Base-by-base conservation (phyloP, 176 grass and related monocot genomes). In the Guadua angustifolia region DNA sequence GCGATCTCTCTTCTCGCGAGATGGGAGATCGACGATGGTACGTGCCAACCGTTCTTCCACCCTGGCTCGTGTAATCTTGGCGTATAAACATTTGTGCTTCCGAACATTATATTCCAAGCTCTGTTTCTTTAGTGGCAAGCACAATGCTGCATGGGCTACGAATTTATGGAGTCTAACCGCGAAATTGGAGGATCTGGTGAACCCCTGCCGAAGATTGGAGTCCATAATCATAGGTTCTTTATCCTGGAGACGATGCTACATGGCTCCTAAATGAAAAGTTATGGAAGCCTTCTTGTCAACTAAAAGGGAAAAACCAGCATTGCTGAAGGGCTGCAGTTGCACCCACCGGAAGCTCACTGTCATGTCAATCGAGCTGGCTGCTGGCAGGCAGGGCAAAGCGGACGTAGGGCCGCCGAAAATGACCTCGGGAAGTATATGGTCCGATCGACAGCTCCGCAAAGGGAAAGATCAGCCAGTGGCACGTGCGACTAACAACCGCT, bases 101-200 rank as follows among this genome's bases (percentile, higher is more conserved):
- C 60, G 80, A 84, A 90, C 79, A 74, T 84, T 90, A 68, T 15
- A 53, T 51, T 66, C 66, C 25, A 18, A 22, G 9, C 36, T 10
- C 9, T 46, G 38, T 77, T 86, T 85, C 77, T 81, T 82, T 85
- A 74, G 68, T 74, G 69, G n/a, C 60, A 33, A 67, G 75, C 81
- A 84, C 75, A 38, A 25, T 47, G 57, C 39, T 43, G 67, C 67
- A 79, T 50, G 42, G 33, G 36, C 71, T 62, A 63, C 43, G 14
- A 43, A 62, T 45, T 46, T 3, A 43, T 35, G 62, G 33, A 83
- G 17, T 2, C 52, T 53, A 53, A 8, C 59, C 26, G 84, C 46
- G 73, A 77, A 82, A 8, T 57, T 6, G 16, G 74, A 82, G 88
- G 43, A 86, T 67, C 78, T 36, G 67, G 35, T 65, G 78, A 82